Percentiles rank a stretch among this genome's conserved stretches.
phyloP scores from a whole-genome alignment of 106 monocot genomes.

The Iris macrosiphon region DNA sequence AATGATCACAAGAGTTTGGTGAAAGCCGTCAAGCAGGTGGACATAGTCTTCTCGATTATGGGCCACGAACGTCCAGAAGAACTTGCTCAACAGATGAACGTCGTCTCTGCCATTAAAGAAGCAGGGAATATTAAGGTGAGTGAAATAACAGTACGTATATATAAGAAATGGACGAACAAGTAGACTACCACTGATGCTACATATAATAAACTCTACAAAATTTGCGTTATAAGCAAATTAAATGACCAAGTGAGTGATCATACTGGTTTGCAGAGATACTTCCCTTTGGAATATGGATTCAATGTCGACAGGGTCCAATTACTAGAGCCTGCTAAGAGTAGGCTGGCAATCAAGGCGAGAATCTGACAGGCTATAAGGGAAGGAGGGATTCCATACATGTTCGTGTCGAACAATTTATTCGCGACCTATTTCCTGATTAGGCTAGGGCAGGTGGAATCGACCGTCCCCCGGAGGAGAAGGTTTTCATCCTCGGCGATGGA shows the following conservation, averaged over 20 bases:
- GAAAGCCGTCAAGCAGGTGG: constrained; percentile 9
- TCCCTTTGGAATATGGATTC: constrained; percentile 37
- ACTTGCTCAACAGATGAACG: background rate
- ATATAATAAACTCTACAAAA: too few relatives aligned
- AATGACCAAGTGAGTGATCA: background rate
- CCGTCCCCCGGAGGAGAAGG: background rate
- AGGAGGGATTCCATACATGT: constrained; percentile 23
- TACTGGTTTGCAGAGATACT: constrained; percentile 23
- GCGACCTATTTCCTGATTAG: constrained; percentile 11
- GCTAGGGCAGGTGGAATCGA: constrained; percentile 10
- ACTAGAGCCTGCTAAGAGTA: constrained; percentile 16
- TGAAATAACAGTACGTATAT: too few relatives aligned
- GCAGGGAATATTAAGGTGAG: constrained; percentile 10
- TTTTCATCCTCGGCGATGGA: constrained; percentile 30
- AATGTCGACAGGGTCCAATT: constrained; percentile 28
- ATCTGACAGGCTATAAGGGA: constrained; percentile 17
- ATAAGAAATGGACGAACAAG: too few relatives aligned
- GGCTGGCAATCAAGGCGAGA: constrained; percentile 15
- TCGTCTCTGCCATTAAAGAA: constrained; percentile 9
- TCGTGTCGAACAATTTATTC: constrained; percentile 13
- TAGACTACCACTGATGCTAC: too few relatives aligned
- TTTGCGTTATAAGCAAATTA: too few relatives aligned
- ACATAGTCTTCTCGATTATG: background rate
- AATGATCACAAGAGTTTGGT: constrained; percentile 1
- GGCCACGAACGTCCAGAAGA: background rate